phyloP scores from a whole-genome alignment of 176 grass and related monocot species.

The Zizania latifolia region DNA sequence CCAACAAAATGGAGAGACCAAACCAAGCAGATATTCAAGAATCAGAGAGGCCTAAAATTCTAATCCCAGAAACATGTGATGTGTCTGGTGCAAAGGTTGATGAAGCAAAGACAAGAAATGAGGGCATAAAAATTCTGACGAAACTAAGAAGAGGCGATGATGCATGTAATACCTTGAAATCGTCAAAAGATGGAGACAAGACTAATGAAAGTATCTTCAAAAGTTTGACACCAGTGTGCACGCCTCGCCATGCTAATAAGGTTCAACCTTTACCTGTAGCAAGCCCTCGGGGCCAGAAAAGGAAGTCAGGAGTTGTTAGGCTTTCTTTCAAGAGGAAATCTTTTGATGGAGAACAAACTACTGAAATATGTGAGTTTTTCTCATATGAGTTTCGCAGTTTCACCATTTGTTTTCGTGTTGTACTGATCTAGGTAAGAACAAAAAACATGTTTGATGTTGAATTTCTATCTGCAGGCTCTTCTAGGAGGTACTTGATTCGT shows the following conservation, averaged over 20 bases:
- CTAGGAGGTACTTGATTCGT: conserved; percentile 66
- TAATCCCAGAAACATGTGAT: conserved; percentile 29
- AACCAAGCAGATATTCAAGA: conserved; percentile 31
- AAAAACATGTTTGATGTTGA: conserved; percentile 13
- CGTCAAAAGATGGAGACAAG: conserved; percentile 54
- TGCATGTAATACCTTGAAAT: conserved; percentile 35
- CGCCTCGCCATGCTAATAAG: conserved; percentile 66
- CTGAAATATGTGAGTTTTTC: conserved; percentile 71
- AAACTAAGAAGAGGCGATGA: conserved; percentile 59
- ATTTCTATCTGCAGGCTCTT: conserved; percentile 51
- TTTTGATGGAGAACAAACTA: conserved; percentile 85
- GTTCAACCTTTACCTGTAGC: conserved; percentile 49
- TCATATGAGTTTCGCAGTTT: neutral
- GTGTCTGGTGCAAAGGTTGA: conserved; percentile 30
- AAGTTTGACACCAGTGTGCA: conserved; percentile 69
- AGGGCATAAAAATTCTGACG: conserved; percentile 38
- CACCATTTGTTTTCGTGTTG: neutral
- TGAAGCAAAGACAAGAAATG: conserved; percentile 31
- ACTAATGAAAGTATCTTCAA: conserved; percentile 54
- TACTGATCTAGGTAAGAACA: neutral
- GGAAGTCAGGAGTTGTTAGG: conserved; percentile 73
- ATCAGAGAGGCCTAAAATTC: conserved; percentile 30
- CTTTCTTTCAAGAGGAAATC: conserved; percentile 91
- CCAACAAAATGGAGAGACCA: conserved; percentile 36
- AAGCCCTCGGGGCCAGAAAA: conserved; percentile 63